phyloP scores from a whole-genome alignment of 345 rosid genomes.

The Kandelia obovata region DNA sequence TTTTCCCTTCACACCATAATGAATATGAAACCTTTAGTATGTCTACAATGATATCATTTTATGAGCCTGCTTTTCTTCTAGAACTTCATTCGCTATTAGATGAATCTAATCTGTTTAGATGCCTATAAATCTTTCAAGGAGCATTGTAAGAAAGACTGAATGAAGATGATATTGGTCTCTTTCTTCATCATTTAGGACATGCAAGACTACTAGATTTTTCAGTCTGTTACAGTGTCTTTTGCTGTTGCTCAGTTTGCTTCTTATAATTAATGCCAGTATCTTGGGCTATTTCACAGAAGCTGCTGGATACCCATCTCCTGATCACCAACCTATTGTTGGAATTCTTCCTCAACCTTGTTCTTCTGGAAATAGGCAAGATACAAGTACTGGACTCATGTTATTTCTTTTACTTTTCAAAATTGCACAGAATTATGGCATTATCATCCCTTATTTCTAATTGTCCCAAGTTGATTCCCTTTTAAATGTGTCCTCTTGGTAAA shows the following conservation, averaged over 20 bases:
- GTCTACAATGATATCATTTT: too few species aligned
- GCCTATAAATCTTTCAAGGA: too few species aligned
- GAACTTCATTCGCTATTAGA: too few species aligned
- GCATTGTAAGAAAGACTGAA: too few species aligned
- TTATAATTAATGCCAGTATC: conserved; percentile 16
- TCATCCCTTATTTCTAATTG: not conserved
- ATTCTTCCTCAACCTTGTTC: conserved; percentile 77
- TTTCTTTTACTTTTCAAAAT: not conserved
- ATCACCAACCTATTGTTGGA: conserved; percentile 62
- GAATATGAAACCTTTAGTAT: too few species aligned
- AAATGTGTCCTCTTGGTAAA: not conserved
- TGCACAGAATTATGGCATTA: not conserved
- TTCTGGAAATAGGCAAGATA: conserved; percentile 61
- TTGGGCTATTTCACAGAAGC: conserved; percentile 48
- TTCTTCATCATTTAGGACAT: not conserved
- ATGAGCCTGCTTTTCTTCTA: too few species aligned
- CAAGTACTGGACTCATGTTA: conserved; percentile 8
- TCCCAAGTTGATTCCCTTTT: not conserved
- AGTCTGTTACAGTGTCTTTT: not conserved
- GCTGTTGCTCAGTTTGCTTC: not conserved
- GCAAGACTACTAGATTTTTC: not conserved
- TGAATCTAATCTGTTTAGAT: too few species aligned
- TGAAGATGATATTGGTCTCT: too few species aligned
- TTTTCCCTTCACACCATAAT: too few species aligned
- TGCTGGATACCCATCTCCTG: conserved; percentile 53